These are phyloP conservation scores for Mycena leptocephala DNA, from an alignment of 768 basidiomycete species.

Conservation along the genomic window DNA sequence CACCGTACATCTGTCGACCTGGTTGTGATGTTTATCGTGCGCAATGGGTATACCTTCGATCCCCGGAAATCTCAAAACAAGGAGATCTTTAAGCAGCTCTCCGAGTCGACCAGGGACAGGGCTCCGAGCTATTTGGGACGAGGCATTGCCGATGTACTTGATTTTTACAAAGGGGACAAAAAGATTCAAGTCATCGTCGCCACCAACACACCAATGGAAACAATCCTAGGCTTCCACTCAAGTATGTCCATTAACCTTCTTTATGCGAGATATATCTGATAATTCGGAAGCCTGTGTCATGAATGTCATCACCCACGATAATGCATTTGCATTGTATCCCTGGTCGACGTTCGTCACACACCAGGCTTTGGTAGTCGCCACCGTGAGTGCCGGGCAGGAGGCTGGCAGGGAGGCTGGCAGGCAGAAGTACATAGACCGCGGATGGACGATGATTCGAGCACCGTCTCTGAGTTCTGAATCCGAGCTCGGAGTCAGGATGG, in stretches of 20 bases:
- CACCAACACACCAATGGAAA: conserved; percentile 48
- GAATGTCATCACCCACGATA: conserved; percentile 60
- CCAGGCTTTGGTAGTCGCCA: conserved; percentile 34
- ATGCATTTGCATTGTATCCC: conserved; percentile 61
- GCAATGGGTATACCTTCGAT: conserved; percentile 40
- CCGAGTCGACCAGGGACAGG: background rate
- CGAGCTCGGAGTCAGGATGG: background rate
- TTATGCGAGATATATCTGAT: background rate
- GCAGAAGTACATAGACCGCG: conserved; percentile 55
- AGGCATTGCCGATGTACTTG: conserved; percentile 49
- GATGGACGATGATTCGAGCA: conserved; percentile 47
- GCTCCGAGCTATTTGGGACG: conserved; percentile 38
- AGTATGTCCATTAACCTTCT: conserved; percentile 50
- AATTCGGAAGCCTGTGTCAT: conserved; percentile 55
- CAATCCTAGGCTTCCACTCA: conserved; percentile 64
- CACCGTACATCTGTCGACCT: conserved; percentile 44
- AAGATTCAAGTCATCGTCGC: conserved; percentile 62
- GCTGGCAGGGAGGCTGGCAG: too few relatives aligned
- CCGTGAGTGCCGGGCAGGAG: background rate
- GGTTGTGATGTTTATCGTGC: conserved; percentile 33
- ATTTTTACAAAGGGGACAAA: conserved; percentile 46
- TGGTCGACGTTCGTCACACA: conserved; percentile 55
- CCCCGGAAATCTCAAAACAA: conserved; percentile 20
- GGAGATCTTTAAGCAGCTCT: background rate
- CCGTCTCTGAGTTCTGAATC: background rate